Percentiles rank a stretch among this genome's conserved stretches.
Evolutionary conservation across 1,139 yeast species (phyloP).

Genomic region (Protomyces pachydermus): DNA sequence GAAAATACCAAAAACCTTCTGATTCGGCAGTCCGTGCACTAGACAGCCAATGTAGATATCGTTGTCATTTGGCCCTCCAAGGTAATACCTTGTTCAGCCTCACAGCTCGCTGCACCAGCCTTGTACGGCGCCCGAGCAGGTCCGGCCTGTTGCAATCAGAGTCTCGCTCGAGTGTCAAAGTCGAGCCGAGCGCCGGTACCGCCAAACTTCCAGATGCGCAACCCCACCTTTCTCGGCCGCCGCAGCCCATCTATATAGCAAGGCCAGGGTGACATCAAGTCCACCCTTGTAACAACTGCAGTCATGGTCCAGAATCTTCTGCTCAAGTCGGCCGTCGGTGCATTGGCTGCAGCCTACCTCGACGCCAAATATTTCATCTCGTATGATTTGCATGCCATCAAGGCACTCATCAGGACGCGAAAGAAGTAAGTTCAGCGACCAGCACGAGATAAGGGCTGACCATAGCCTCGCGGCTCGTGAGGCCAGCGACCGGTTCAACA

Average conservation of each 20-base stretch:
- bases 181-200: too few relatives aligned
- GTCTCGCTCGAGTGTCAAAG: too few relatives aligned
- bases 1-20: slow-evolving; percentile 1
- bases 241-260: background rate
- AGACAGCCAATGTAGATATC: too few relatives aligned
- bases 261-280: background rate
- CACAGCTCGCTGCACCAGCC: too few relatives aligned
- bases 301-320: background rate
- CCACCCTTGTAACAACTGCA: background rate
- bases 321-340: slow-evolving; percentile 4
- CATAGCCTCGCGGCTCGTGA: background rate
- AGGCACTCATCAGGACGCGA: slow-evolving; percentile 5
- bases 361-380: slow-evolving; percentile 18
- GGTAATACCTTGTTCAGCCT: too few relatives aligned
- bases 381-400: slow-evolving; percentile 18
- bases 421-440: background rate
- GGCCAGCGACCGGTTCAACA: slow-evolving; percentile 5
- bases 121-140: too few relatives aligned
- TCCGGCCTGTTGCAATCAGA: too few relatives aligned
- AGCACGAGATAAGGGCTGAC: background rate
- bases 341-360: slow-evolving; percentile 18
- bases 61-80: too few relatives aligned
- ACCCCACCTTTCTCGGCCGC: background rate
- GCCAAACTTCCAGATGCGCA: background rate
- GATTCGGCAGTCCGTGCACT: background rate